Conservation (phyloP, 2,329 filamentous ascomycete genomes). For the Aspergillus niger region DNA sequence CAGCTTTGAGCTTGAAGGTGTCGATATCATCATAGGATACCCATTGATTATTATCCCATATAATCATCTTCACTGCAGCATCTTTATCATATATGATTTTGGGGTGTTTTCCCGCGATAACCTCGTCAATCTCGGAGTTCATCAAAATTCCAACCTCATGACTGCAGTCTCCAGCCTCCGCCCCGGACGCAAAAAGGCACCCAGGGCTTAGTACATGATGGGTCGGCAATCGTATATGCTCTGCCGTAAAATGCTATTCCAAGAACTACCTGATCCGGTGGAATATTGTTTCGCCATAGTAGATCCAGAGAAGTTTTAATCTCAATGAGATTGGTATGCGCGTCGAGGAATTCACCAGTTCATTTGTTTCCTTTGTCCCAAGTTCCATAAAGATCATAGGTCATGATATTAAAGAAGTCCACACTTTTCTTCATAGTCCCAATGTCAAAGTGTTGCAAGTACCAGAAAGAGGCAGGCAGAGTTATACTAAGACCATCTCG, state of each 20-base stretch:
- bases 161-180: constrained; percentile 32
- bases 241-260: constrained; percentile 33
- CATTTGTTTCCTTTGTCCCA: constrained; percentile 26
- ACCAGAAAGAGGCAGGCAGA: constrained; percentile 33
- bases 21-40: constrained; percentile 35
- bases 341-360: constrained; percentile 23
- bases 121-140: constrained; percentile 36
- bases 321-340: constrained; percentile 39
- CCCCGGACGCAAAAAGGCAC: constrained; percentile 33
- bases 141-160: constrained; percentile 32
- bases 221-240: constrained; percentile 19
- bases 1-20: constrained; percentile 38
- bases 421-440: constrained; percentile 12
- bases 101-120: constrained; percentile 23
- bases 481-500: constrained; percentile 23
- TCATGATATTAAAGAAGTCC: constrained; percentile 35
- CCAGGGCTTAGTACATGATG: constrained; percentile 30
- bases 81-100: constrained; percentile 18
- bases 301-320: constrained; percentile 30
- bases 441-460: constrained; percentile 33
- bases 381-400: constrained; percentile 31
- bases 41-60: constrained; percentile 32
- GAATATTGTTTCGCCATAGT: constrained; percentile 31
- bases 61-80: constrained; percentile 31
- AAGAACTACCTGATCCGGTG: constrained; percentile 30